A percentile compares a stretch with the other conserved stretches of the same genome.
phyloP scores from a whole-genome alignment of 495 filamentous ascomycete genomes.

The Aspergillus taichungensis region DNA sequence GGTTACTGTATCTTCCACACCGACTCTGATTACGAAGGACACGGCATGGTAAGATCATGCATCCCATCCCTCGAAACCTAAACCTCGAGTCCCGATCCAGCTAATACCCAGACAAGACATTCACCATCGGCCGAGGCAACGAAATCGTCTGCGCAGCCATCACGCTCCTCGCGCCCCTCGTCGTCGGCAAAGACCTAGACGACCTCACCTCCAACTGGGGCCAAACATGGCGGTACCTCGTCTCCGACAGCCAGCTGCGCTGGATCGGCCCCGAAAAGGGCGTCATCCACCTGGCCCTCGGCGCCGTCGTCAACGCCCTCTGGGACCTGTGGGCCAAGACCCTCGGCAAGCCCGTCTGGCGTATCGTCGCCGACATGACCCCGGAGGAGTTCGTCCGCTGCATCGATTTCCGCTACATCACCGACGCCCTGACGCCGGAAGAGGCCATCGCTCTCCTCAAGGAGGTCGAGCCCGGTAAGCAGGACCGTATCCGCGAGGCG shows the following conservation, averaged over 20 bases:
- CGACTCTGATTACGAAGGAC: slow-evolving; percentile 61
- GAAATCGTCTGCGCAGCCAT: slow-evolving; percentile 88
- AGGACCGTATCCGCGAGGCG: slow-evolving; percentile 59
- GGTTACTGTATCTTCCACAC: slow-evolving; percentile 90
- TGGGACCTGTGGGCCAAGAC: slow-evolving; percentile 95
- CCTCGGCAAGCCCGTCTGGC: slow-evolving; percentile 81
- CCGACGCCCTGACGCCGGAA: slow-evolving; percentile 80
- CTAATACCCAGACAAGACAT: slow-evolving; percentile 56
- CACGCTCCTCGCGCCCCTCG: slow-evolving; percentile 60
- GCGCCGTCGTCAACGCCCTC: slow-evolving; percentile 82
- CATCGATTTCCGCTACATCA: slow-evolving; percentile 92
- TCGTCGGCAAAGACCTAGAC: slow-evolving; percentile 63
- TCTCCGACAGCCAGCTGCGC: slow-evolving; percentile 79
- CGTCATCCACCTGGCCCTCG: slow-evolving; percentile 85
- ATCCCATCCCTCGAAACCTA: too few species aligned
- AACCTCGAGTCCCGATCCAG: background rate
- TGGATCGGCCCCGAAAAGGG: slow-evolving; percentile 97
- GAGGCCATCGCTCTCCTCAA: slow-evolving; percentile 69
- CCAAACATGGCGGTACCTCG: slow-evolving; percentile 82
- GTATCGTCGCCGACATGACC: slow-evolving; percentile 79
- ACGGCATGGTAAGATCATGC: slow-evolving; percentile 88
- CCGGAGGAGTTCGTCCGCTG: slow-evolving; percentile 78
- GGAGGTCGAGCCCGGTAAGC: slow-evolving; percentile 53
- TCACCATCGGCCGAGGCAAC: slow-evolving; percentile 94
- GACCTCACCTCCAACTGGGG: slow-evolving; percentile 76